Percentiles rank a stretch among this genome's conserved stretches.
Evolutionary conservation across 140 eudicot species (phyloP).

Genomic region (Senecio squalidus): DNA sequence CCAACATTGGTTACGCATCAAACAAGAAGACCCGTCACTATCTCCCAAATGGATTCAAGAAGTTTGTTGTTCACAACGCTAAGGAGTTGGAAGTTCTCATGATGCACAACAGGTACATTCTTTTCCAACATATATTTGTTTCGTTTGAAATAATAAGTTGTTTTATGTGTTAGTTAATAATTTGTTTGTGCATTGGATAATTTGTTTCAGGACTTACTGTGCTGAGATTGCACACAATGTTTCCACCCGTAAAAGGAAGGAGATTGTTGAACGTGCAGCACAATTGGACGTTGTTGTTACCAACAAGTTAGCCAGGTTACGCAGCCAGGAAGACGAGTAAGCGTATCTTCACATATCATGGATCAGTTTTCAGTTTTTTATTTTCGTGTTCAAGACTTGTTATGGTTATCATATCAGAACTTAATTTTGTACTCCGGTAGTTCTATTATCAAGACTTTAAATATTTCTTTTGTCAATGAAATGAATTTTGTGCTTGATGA

Average conservation of each 20-base stretch:
- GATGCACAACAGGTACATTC: constrained; percentile 59
- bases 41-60: constrained; percentile 57
- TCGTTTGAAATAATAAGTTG: background rate
- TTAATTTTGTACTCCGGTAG: constrained; percentile 5
- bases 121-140: background rate
- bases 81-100: constrained; percentile 51
- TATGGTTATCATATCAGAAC: background rate
- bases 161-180: background rate
- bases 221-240: constrained; percentile 67
- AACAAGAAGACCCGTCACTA: constrained; percentile 64
- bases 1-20: constrained; percentile 57
- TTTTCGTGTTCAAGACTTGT: constrained; percentile 8
- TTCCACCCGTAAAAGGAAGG: constrained; percentile 58
- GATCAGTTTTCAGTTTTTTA: background rate
- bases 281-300: constrained; percentile 69
- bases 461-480: background rate
- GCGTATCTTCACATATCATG: background rate
- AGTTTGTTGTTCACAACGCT: constrained; percentile 58
- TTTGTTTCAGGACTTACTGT: constrained; percentile 43
- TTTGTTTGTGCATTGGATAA: too few species aligned
- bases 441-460: constrained; percentile 3
- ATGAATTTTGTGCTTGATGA: background rate
- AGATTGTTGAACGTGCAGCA: constrained; percentile 65
- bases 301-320: constrained; percentile 67
- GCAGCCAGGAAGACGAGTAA: constrained; percentile 73